Conservation (phyloP, 2,329 filamentous ascomycete genomes). For the Thermoascus crustaceus region DNA sequence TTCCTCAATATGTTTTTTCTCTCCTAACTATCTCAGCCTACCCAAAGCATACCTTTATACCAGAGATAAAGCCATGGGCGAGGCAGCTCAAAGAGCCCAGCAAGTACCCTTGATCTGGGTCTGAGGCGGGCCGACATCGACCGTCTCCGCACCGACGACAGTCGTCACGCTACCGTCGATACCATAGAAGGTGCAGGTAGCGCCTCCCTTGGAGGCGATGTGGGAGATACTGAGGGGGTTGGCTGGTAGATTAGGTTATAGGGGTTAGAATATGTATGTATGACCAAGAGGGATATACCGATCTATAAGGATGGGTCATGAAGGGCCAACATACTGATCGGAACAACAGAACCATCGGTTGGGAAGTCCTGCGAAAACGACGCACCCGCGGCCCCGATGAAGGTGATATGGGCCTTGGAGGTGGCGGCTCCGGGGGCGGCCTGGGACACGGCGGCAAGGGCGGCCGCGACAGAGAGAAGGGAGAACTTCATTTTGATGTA, state of each 20-base stretch:
- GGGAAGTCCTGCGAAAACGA: background rate
- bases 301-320: too few relatives aligned
- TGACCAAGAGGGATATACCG: too few relatives aligned
- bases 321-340: background rate
- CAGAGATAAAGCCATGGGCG: too few relatives aligned
- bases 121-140: slow-evolving; percentile 23
- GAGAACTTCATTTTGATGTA: background rate
- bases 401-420: background rate
- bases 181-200: slow-evolving; percentile 18
- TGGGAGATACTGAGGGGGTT: slow-evolving; percentile 14
- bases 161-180: slow-evolving; percentile 15
- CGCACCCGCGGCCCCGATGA: background rate
- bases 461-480: background rate
- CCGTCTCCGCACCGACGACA: slow-evolving; percentile 13
- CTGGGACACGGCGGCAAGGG: background rate
- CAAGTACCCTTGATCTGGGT: slow-evolving; percentile 11
- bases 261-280: too few relatives aligned
- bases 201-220: slow-evolving; percentile 13
- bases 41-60: too few relatives aligned
- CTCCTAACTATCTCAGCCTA: too few relatives aligned
- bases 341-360: background rate
- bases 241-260: background rate
- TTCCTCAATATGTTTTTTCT: too few relatives aligned
- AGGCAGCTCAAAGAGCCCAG: background rate
- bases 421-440: background rate